phyloP scores from a whole-genome alignment of 768 basidiomycete genomes.

The Porphyrellus cyaneotinctus region DNA sequence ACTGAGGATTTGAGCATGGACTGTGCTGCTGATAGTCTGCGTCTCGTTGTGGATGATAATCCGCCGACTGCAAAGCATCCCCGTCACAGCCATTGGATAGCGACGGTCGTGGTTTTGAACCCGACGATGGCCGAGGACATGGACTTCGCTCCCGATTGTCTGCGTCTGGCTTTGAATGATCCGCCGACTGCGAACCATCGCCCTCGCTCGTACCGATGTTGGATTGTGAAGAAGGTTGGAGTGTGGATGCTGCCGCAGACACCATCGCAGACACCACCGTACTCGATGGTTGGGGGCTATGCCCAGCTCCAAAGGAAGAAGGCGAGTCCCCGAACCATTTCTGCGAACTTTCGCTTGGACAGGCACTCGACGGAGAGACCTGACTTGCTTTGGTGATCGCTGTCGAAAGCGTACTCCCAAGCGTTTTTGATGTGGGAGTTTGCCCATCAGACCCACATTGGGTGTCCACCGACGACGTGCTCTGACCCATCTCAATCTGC shows the following conservation, averaged over 20 bases:
- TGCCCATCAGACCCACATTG: background rate
- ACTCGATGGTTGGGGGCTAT: background rate
- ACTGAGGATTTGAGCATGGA: background rate
- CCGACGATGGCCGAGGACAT: background rate
- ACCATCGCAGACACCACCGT: background rate
- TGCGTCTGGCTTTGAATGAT: background rate
- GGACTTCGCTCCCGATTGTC: background rate
- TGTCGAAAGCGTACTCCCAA: background rate
- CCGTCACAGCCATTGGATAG: background rate
- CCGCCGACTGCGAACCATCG: no score
- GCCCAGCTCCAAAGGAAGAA: background rate
- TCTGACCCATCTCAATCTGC: constrained; percentile 13
- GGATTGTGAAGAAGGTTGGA: background rate
- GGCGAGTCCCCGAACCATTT: background rate
- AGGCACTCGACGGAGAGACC: background rate
- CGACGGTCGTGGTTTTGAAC: background rate
- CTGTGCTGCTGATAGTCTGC: background rate
- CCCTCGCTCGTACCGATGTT: background rate
- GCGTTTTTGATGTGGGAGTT: background rate
- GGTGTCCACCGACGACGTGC: background rate
- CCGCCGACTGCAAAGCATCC: background rate
- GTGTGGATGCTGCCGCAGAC: background rate
- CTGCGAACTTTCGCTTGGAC: background rate
- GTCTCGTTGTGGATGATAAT: background rate
- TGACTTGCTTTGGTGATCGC: background rate